phyloP scores from a whole-genome alignment of 202 grass and related monocot species.

The Hordeum pubiflorum region DNA sequence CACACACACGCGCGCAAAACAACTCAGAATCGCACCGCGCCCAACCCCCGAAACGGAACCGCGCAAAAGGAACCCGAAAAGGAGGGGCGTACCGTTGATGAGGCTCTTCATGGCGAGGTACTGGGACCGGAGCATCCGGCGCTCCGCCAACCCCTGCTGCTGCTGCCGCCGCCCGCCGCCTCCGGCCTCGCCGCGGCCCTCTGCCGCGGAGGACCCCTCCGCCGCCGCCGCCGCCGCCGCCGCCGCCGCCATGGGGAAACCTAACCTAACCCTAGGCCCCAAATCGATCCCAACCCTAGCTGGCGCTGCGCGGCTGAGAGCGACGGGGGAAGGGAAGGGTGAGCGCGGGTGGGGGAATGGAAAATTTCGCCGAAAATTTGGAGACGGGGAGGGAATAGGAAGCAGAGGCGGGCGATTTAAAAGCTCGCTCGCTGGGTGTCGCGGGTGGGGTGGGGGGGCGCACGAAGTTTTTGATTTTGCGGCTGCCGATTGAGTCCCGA shows the following conservation, averaged over 20 bases:
- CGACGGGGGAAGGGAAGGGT: not conserved
- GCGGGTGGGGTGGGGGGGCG: not conserved
- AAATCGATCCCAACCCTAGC: not conserved
- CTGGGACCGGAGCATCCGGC: slow-evolving; percentile 69
- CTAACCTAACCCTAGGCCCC: not conserved
- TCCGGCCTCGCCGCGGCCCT: not conserved
- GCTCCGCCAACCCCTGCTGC: slow-evolving; percentile 40
- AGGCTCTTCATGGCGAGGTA: slow-evolving; percentile 75
- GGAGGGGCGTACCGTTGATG: slow-evolving; percentile 48
- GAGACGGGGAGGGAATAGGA: not conserved
- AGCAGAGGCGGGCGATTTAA: slow-evolving; percentile 7
- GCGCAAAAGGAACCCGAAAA: not conserved
- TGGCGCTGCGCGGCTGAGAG: not conserved
- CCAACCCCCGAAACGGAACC: not conserved
- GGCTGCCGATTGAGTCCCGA: not conserved
- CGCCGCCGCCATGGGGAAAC: slow-evolving; percentile 9
- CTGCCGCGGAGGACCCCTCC: not conserved
- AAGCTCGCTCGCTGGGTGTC: not conserved
- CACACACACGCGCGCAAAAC: not conserved
- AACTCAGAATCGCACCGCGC: not conserved
- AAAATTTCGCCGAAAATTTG: not conserved
- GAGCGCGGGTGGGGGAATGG: not conserved
- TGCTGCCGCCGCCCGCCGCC: not conserved
- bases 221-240: not conserved
- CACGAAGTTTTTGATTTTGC: not conserved